These are phyloP conservation scores for Furcasterigmium sp. DNA, from an alignment of 2,329 filamentous ascomycete genomes.

Conservation along the genomic window DNA sequence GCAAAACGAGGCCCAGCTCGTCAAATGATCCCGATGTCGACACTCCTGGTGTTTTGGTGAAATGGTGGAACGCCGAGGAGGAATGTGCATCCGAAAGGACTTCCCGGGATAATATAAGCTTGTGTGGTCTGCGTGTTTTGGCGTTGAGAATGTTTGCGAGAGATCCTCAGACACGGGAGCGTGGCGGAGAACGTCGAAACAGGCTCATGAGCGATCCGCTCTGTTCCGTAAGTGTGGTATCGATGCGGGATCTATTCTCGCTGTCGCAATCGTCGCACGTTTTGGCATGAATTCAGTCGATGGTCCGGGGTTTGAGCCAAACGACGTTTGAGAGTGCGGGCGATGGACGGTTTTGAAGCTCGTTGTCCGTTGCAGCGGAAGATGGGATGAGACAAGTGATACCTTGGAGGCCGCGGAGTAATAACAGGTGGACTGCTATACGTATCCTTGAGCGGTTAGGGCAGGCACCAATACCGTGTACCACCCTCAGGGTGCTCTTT, in stretches of 20 bases:
- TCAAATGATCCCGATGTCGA: neutral
- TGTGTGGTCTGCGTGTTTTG: neutral
- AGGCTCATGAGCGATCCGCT: neutral
- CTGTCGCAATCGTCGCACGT: neutral
- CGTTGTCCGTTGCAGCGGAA: neutral
- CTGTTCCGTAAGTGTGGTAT: neutral
- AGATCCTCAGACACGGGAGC: constrained; percentile 12
- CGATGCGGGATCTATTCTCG: neutral
- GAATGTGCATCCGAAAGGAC: constrained; percentile 1
- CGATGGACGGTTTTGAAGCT: constrained; percentile 1
- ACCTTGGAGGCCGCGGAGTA: neutral
- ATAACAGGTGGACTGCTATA: neutral
- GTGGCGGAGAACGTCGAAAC: constrained; percentile 2
- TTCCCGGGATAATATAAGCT: constrained; percentile 7
- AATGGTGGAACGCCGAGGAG: neutral
- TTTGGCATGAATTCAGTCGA: constrained; percentile 1
- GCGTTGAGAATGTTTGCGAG: constrained; percentile 12
- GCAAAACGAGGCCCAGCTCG: constrained; percentile 2
- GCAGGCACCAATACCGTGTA: neutral
- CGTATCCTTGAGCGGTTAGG: neutral
- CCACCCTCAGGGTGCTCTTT: neutral
- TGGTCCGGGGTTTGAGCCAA: constrained; percentile 3
- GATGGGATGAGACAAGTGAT: neutral
- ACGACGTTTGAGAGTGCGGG: constrained; percentile 3
- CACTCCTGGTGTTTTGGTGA: neutral